Base-by-base conservation (phyloP, 306 rosid species). In the Prunus campanulata region DNA sequence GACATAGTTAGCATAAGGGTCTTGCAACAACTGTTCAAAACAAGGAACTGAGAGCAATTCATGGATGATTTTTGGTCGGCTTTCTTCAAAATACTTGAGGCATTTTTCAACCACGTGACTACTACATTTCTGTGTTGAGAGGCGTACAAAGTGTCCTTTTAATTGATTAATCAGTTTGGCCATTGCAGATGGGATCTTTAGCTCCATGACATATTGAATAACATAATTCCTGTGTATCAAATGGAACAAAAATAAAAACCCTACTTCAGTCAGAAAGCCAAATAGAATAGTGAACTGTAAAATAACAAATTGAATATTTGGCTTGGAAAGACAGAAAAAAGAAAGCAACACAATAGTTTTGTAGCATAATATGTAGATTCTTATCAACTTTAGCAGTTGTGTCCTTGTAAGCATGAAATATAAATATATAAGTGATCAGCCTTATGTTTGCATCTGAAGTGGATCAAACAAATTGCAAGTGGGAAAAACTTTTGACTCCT, bases 31-130 rank as follows among this genome's bases (percentile, higher is more conserved):
- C 75, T 79, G 84, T 12, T 88, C 93, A 51, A 92, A 87, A 62
- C 75, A 84, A 39, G 86, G 73, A 56, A 55, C 66, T 39, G 86
- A 68, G 30, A 85, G 75, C 78, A 91, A 65, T 78, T 91, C 97
- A 8, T 81, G 68, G 78, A 90, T 81, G 65, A 91, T 80, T 68
- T 71, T 88, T 7, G 83, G 44, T 64, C 95, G 86, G 74, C 80
- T 77, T 52, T 84, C 90, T 68, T 30, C 80, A 72, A 83, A 22
- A 68, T 82, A 74, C 75, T 49, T 68, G 5, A 91, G 93, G 78
- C 90, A 90, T 76, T 87, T 91, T 72, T 91, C 95, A 51, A 91
- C 88, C 30, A 91, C 95, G 19, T 91, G 95, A 68, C 97, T 91
- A 79, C 97, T 87, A 32, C 82, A 90, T 24, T 91, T 91, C 78